These are phyloP conservation scores for Vitis hybrid DNA, from an alignment of 177 flowering plant species.

Conservation along the genomic window DNA sequence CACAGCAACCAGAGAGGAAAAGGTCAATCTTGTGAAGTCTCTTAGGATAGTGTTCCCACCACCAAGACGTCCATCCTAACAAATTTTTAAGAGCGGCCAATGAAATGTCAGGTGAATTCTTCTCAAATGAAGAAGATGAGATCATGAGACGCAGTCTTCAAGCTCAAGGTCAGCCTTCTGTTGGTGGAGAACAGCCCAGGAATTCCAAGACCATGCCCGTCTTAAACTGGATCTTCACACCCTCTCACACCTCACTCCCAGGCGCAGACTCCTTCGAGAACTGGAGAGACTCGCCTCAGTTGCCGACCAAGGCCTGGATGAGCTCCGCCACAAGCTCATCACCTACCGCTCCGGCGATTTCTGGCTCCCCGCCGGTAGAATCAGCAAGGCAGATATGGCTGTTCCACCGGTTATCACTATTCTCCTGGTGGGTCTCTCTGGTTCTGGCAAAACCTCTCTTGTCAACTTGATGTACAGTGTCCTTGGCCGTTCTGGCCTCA, in stretches of 20 bases:
- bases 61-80: too few species aligned
- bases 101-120: background rate
- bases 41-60: too few species aligned
- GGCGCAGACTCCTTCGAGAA: constrained; percentile 54
- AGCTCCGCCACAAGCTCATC: constrained; percentile 64
- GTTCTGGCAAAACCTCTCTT: constrained; percentile 76
- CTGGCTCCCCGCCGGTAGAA: constrained; percentile 66
- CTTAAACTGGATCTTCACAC: constrained; percentile 35
- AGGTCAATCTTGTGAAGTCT: too few species aligned
- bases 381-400: constrained; percentile 62
- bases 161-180: background rate
- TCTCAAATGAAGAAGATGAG: background rate
- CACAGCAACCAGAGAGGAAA: too few species aligned
- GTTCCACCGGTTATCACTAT: constrained; percentile 50
- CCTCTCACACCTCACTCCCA: constrained; percentile 41
- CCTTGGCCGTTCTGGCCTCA: constrained; percentile 65
- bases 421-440: constrained; percentile 58
- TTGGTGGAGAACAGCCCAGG: background rate
- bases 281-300: constrained; percentile 64
- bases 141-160: background rate
- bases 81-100: too few species aligned
- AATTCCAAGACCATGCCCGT: background rate
- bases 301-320: constrained; percentile 62
- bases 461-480: constrained; percentile 78
- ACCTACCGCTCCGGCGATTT: constrained; percentile 66